A percentile compares a stretch with the other conserved stretches of the same genome.
These are phyloP conservation scores for Monilinia polystroma DNA, from an alignment of 2,329 filamentous ascomycete genomes.

Conservation along the genomic window DNA sequence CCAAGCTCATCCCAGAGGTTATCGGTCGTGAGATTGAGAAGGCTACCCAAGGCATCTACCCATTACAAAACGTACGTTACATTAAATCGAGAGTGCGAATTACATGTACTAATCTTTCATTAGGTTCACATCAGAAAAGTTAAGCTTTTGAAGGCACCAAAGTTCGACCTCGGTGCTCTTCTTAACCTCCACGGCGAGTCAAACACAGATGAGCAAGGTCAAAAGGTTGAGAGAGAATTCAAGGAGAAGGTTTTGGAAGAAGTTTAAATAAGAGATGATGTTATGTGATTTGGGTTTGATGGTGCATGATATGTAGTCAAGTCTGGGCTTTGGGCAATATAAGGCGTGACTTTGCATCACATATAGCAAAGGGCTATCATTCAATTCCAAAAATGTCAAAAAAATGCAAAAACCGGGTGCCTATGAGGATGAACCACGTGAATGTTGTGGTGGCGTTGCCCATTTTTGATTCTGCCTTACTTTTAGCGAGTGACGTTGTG, in stretches of 20 bases:
- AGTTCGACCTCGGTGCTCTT: conserved; percentile 97
- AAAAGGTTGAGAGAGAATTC: conserved; percentile 99
- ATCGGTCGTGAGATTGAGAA: conserved; percentile 99
- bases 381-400: conserved; percentile 26
- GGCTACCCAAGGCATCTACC: conserved; percentile 98
- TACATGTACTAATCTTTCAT: conserved; percentile 41
- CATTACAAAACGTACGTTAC: conserved; percentile 87
- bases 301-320: conserved; percentile 41
- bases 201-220: conserved; percentile 89
- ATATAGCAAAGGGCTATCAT: conserved; percentile 40
- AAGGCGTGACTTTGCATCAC: conserved; percentile 39
- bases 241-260: conserved; percentile 94
- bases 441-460: conserved; percentile 8
- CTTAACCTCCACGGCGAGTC: conserved; percentile 98
- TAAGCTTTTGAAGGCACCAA: conserved; percentile 97
- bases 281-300: conserved; percentile 37
- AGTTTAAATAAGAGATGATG: conserved; percentile 64
- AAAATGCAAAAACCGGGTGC: conserved; percentile 31
- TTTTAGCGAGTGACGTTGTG: conserved; percentile 26
- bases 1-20: conserved; percentile 98
- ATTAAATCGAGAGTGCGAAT: conserved; percentile 2
- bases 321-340: conserved; percentile 40
- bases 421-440: conserved; percentile 18
- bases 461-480: conserved; percentile 13
- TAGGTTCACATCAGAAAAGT: conserved; percentile 99